These are phyloP conservation scores for Pezicula neosporulosa DNA, from an alignment of 2,329 filamentous ascomycete species.

Conservation along the genomic window DNA sequence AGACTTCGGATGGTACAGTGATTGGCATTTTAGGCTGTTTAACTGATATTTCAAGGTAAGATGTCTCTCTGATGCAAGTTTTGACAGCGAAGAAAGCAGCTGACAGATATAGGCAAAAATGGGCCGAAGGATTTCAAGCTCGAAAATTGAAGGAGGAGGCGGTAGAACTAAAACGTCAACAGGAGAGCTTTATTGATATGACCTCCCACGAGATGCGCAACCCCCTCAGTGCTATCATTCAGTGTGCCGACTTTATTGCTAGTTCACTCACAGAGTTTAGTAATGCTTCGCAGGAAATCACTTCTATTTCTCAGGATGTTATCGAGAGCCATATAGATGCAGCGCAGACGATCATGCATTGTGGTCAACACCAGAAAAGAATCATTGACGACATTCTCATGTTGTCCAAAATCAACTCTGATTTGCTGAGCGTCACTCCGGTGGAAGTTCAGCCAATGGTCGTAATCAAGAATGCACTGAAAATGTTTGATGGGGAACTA, in stretches of 20 bases:
- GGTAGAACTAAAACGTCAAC: slow-evolving; percentile 60
- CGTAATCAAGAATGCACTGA: slow-evolving; percentile 64
- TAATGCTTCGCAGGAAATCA: slow-evolving; percentile 24
- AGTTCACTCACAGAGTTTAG: slow-evolving; percentile 39
- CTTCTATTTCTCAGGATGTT: slow-evolving; percentile 33
- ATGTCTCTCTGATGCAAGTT: not conserved
- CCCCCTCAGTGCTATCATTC: slow-evolving; percentile 68
- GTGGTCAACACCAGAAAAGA: slow-evolving; percentile 75
- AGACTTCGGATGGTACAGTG: slow-evolving; percentile 10
- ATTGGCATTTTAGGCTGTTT: slow-evolving; percentile 16
- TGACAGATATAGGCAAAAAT: slow-evolving; percentile 11
- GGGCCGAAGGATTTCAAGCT: slow-evolving; percentile 27
- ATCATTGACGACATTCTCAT: slow-evolving; percentile 76
- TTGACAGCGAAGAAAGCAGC: not conserved
- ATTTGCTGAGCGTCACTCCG: slow-evolving; percentile 69
- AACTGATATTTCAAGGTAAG: slow-evolving; percentile 7
- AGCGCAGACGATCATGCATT: slow-evolving; percentile 73
- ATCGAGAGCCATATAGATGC: slow-evolving; percentile 65
- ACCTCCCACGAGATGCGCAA: slow-evolving; percentile 71
- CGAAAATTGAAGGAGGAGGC: slow-evolving; percentile 47
- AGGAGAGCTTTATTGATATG: slow-evolving; percentile 81
- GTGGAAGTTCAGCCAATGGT: slow-evolving; percentile 64
- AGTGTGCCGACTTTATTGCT: slow-evolving; percentile 69
- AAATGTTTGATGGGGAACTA: slow-evolving; percentile 76
- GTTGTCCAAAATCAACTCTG: slow-evolving; percentile 73